Conservation (phyloP, 2,329 filamentous ascomycete genomes). For the Colletotrichum sp. region DNA sequence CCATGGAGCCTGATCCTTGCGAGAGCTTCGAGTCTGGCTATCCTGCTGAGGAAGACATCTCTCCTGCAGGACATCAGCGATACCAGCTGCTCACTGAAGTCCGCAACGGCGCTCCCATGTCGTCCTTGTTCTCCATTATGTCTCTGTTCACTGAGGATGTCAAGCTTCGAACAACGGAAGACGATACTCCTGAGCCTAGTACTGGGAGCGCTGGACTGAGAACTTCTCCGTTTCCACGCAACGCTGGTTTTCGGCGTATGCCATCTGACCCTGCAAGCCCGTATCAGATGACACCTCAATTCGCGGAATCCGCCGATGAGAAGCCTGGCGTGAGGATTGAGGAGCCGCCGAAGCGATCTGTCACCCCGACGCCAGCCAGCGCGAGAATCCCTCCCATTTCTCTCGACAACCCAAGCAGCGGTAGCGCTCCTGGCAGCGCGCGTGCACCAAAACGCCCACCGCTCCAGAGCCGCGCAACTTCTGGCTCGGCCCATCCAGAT, state of each 20-base stretch:
- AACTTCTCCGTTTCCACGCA: slow-evolving; percentile 13
- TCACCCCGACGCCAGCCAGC: slow-evolving; percentile 1
- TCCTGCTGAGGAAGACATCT: slow-evolving; percentile 69
- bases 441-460: slow-evolving; percentile 37
- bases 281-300: slow-evolving; percentile 4
- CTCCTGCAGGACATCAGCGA: slow-evolving; percentile 72
- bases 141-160: slow-evolving; percentile 97
- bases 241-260: slow-evolving; percentile 8
- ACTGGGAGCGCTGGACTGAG: slow-evolving; percentile 1
- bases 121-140: slow-evolving; percentile 95
- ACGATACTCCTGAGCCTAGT: slow-evolving; percentile 39
- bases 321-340: slow-evolving; percentile 1
- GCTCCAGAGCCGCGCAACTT: slow-evolving; percentile 48
- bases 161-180: slow-evolving; percentile 75
- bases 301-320: neutral
- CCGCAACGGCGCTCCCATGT: slow-evolving; percentile 98
- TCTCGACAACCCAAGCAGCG: slow-evolving; percentile 39
- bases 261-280: slow-evolving; percentile 21
- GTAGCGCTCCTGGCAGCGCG: neutral
- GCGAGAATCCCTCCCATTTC: slow-evolving; percentile 76
- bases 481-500: slow-evolving; percentile 90
- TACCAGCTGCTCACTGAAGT: slow-evolving; percentile 97
- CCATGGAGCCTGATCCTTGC: slow-evolving; percentile 31
- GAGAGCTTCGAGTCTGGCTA: slow-evolving; percentile 50
- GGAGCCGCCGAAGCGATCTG: slow-evolving; percentile 4